phyloP scores from a whole-genome alignment of 2,329 filamentous ascomycete species.

The Fusarium kyushuense region DNA sequence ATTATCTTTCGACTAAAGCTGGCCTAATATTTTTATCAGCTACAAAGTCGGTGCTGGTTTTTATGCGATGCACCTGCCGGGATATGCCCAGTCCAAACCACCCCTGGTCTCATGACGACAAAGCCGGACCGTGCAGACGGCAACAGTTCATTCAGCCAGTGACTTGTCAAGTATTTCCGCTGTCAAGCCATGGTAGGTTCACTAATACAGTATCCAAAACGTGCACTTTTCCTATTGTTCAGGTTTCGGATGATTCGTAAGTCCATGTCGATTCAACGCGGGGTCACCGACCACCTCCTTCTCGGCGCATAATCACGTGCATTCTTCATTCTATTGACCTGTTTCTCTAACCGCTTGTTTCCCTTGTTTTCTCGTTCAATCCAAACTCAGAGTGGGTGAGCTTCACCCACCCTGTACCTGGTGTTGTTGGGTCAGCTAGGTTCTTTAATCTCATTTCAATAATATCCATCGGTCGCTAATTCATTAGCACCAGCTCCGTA shows the following conservation, averaged over 20 bases:
- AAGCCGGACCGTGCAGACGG: constrained; percentile 36
- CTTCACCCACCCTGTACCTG: background rate
- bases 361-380: background rate
- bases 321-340: constrained; percentile 8
- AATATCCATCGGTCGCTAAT: constrained; percentile 11
- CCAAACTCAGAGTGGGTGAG: background rate
- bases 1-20: too few species aligned
- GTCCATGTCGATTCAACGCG: constrained; percentile 4
- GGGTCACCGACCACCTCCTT: constrained; percentile 6
- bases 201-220: constrained; percentile 6
- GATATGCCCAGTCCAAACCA: constrained; percentile 6
- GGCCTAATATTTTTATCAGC: too few species aligned
- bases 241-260: constrained; percentile 36
- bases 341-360: background rate
- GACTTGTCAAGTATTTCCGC: constrained; percentile 27
- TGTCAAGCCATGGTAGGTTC: background rate
- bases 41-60: too few species aligned
- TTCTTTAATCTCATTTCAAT: constrained; percentile 17
- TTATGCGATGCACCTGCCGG: too few species aligned
- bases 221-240: constrained; percentile 31
- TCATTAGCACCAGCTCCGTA: background rate
- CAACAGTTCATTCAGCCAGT: constrained; percentile 28
- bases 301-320: constrained; percentile 22
- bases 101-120: constrained; percentile 43
- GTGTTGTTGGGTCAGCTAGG: background rate